phyloP scores from a whole-genome alignment of 129 eudicot genomes.

The Escallonia rubra region DNA sequence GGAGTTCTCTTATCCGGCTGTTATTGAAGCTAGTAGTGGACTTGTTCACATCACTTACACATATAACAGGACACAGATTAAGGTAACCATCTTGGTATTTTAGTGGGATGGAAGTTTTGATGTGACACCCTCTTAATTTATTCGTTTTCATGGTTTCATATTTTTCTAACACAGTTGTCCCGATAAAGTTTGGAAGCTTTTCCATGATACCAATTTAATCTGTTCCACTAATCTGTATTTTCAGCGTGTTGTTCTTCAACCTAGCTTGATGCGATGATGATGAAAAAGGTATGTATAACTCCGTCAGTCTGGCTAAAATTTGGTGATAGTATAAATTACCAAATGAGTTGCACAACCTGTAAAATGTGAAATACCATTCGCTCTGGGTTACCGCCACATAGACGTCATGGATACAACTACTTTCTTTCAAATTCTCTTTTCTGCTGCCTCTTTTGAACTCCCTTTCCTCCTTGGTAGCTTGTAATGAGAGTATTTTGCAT shows the following conservation, averaged over 20 bases:
- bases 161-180: neutral
- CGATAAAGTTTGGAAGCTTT: neutral
- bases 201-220: neutral
- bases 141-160: neutral
- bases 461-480: too few species aligned
- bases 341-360: too few species aligned
- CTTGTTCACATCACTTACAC: conserved; percentile 76
- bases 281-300: neutral
- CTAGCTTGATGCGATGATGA: conserved; percentile 14
- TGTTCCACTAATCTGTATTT: conserved; percentile 6
- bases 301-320: neutral
- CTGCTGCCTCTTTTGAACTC: too few species aligned
- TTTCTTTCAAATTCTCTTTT: too few species aligned
- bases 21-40: conserved; percentile 67
- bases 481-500: too few species aligned
- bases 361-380: too few species aligned
- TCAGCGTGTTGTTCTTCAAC: conserved; percentile 55
- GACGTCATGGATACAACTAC: too few species aligned
- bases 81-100: conserved; percentile 39
- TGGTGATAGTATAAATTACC: neutral
- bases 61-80: conserved; percentile 72
- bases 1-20: conserved; percentile 94
- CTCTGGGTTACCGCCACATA: too few species aligned
- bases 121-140: neutral
- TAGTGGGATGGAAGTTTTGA: neutral